These are phyloP conservation scores for Psilocybe sp. DNA, from an alignment of 768 basidiomycete genomes.

Conservation along the genomic window DNA sequence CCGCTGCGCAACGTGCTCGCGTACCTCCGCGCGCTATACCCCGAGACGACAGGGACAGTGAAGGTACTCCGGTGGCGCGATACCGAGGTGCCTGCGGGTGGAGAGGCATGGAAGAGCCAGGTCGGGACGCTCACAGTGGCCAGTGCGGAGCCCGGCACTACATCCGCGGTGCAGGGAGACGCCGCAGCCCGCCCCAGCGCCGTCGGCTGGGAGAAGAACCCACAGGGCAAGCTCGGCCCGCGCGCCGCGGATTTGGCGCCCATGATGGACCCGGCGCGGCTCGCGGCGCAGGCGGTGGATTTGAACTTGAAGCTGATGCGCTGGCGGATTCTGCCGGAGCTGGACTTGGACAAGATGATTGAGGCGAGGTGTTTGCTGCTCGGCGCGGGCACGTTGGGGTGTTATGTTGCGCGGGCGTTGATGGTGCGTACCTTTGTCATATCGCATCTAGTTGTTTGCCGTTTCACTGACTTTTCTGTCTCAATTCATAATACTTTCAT, in stretches of 20 bases:
- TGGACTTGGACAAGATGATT: slow-evolving; percentile 87
- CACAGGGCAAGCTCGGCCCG: slow-evolving; percentile 81
- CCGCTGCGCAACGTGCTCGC: slow-evolving; percentile 89
- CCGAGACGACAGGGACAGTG: slow-evolving; percentile 42
- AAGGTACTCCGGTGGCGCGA: slow-evolving; percentile 81
- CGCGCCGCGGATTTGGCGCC: slow-evolving; percentile 88
- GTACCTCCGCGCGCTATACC: slow-evolving; percentile 66
- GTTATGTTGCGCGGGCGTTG: slow-evolving; percentile 88
- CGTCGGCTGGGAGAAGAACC: slow-evolving; percentile 96
- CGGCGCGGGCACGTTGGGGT: slow-evolving; percentile 95
- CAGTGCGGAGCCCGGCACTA: slow-evolving; percentile 1
- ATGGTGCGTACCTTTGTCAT: slow-evolving; percentile 75
- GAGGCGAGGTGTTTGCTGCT: slow-evolving; percentile 78
- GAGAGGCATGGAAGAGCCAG: slow-evolving; percentile 57
- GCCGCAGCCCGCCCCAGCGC: slow-evolving; percentile 47
- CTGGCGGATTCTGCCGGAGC: slow-evolving; percentile 89
- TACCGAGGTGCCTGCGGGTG: slow-evolving; percentile 38
- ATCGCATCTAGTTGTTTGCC: not conserved
- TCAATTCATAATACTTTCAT: not conserved
- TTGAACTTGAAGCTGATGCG: slow-evolving; percentile 97
- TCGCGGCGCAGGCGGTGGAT: slow-evolving; percentile 97
- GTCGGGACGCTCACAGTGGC: slow-evolving; percentile 49
- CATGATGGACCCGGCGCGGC: slow-evolving; percentile 92
- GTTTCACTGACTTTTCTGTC: not conserved
- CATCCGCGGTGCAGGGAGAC: slow-evolving; percentile 10